Percentiles rank a stretch among this genome's conserved stretches.
phyloP scores from a whole-genome alignment of 2,329 filamentous ascomycete species.

The Septoria petroselini region DNA sequence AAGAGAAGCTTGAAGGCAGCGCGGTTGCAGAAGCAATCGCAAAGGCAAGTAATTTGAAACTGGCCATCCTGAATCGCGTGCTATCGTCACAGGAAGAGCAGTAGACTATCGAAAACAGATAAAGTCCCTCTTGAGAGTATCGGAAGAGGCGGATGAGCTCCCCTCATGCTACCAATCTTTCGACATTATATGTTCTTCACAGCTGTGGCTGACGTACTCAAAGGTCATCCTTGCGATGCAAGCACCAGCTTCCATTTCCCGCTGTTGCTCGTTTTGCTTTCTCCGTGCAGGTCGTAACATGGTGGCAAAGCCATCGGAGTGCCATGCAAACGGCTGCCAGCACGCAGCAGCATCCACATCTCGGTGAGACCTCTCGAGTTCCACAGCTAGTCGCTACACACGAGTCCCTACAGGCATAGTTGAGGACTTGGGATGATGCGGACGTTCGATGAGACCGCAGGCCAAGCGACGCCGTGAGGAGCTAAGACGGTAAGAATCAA shows the following conservation, averaged over 20 bases:
- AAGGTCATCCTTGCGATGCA: background rate
- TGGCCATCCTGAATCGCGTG: background rate
- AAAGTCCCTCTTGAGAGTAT: too few species aligned
- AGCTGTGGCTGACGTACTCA: background rate
- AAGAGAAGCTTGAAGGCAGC: slow-evolving; percentile 1
- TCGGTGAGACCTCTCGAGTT: background rate
- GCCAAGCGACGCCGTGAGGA: background rate
- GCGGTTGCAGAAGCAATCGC: background rate
- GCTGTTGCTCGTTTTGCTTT: background rate
- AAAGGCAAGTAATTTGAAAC: background rate
- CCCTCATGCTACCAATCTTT: background rate
- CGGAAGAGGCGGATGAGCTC: background rate
- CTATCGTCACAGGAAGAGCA: background rate
- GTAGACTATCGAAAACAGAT: background rate
- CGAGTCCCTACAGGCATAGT: background rate
- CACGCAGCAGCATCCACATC: background rate
- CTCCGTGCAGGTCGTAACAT: background rate
- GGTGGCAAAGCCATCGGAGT: background rate
- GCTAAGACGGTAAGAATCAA: background rate
- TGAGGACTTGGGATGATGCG: background rate
- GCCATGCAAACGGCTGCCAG: background rate
- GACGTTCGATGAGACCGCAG: background rate
- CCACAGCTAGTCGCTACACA: background rate
- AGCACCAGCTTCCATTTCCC: background rate
- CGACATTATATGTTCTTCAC: background rate